Percentiles rank a stretch among this genome's conserved stretches.
Evolutionary conservation across 2,329 filamentous ascomycete species (phyloP).

Genomic region (Colletotrichum noveboracense): DNA sequence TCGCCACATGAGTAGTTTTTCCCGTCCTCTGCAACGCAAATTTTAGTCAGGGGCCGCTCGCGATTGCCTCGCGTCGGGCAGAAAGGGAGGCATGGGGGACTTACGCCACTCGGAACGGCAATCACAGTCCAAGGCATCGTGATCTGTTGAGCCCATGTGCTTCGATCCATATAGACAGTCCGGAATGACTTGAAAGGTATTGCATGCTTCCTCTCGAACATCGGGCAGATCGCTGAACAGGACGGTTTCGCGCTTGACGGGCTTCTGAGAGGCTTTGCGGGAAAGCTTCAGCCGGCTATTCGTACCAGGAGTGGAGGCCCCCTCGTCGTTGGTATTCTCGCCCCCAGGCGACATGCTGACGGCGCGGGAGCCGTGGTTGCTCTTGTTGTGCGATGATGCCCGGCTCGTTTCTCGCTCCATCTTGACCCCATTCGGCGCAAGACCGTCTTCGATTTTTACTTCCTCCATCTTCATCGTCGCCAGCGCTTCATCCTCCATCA

Average conservation of each 20-base stretch:
- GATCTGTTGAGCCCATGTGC: constrained; percentile 87
- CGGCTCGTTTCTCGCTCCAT: constrained; percentile 45
- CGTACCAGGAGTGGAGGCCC: constrained; percentile 52
- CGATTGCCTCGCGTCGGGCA: constrained; percentile 15
- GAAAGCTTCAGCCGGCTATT: constrained; percentile 65
- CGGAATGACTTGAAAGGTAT: constrained; percentile 79
- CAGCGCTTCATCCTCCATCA: constrained; percentile 48
- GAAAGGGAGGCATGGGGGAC: constrained; percentile 40
- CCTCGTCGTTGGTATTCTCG: constrained; percentile 51
- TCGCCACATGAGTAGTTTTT: constrained; percentile 89
- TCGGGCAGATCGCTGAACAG: constrained; percentile 80
- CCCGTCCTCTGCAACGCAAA: constrained; percentile 53
- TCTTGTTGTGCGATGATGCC: constrained; percentile 40
- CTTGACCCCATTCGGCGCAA: constrained; percentile 36
- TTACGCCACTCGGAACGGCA: constrained; percentile 94
- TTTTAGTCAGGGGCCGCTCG: constrained; percentile 21
- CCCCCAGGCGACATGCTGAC: constrained; percentile 50
- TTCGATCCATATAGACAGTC: constrained; percentile 93
- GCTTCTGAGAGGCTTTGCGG: constrained; percentile 25
- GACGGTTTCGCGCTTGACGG: constrained; percentile 63
- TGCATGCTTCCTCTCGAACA: constrained; percentile 76
- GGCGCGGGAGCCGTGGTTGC: constrained; percentile 43
- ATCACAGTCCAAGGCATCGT: constrained; percentile 91
- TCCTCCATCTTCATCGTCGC: constrained; percentile 46
- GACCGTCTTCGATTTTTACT: constrained; percentile 48